Base-by-base conservation (phyloP, 495 filamentous ascomycete genomes). In the Hypoxylon intermedium region DNA sequence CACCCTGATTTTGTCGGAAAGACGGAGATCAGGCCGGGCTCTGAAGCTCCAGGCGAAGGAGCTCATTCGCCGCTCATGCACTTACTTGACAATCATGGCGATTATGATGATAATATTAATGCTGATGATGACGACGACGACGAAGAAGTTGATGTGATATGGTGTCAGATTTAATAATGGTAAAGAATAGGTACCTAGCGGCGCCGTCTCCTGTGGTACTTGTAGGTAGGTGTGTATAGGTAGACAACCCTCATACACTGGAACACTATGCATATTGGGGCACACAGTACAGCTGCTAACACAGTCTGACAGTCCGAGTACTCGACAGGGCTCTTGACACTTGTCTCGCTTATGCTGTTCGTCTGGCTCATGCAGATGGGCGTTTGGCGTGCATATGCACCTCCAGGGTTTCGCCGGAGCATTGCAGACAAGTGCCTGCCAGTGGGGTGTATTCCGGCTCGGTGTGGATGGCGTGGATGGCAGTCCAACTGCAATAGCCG, bases 331-430 rank as follows among this genome's bases (percentile, higher is more conserved):
- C 62, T 65, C 43, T 53, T 56, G 52, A 65, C 62, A 65, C 62
- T 60, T 65, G 62, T 65, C 62, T 65, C 62, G 62, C 62, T 65
- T 65, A 65, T 65, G 62, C 62, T 56, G 62, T 65, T 65, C 62
- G 62, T 65, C 62, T 60, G 24, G 55, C 52, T 53, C 62, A 60
- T 65, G 62, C 62, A 53, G 51, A 52, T 56, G 56, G 46, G 15
- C 30, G 50, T 51, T 56, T 65, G 62, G 62, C 62, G 46, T 65
- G 62, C 62, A 65, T 63, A 58, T 65, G 62, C 56, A 65, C 13
- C 18, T 51, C 41, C 50, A 60, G 56, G 62, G 51, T 65, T 60
- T 45, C 3, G 49, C 56, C 61, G 56, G 54, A 64, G 34, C 61
- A 56, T 53, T 65, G 62, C 62, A 65, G 62, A 65, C 52, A 45